These are phyloP conservation scores for Candida broadrunensis DNA, from an alignment of 805 yeast species.

Conservation along the genomic window DNA sequence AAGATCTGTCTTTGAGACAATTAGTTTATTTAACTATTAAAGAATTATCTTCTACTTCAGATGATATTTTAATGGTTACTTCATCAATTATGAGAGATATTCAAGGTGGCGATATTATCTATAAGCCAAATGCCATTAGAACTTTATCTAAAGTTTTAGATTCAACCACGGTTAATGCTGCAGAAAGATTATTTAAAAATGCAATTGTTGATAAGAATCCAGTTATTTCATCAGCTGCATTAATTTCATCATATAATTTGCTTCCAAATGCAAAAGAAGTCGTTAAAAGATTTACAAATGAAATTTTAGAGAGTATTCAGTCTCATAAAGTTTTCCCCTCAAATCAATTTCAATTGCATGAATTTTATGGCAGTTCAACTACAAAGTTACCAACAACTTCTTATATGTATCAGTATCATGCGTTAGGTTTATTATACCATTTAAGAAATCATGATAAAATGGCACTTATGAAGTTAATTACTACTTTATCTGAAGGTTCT, in stretches of 20 bases:
- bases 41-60: conserved; percentile 81
- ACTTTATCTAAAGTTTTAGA: conserved; percentile 88
- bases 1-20: conserved; percentile 83
- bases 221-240: conserved; percentile 87
- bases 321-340: conserved; percentile 55
- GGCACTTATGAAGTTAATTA: conserved; percentile 88
- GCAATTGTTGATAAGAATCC: conserved; percentile 92
- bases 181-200: conserved; percentile 88
- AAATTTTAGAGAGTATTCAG: conserved; percentile 85
- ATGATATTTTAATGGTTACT: conserved; percentile 96
- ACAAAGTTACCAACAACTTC: conserved; percentile 62
- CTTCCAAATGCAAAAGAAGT: conserved; percentile 88
- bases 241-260: conserved; percentile 85
- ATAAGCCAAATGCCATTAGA: conserved; percentile 93
- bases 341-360: conserved; percentile 50
- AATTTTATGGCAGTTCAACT: conserved; percentile 52
- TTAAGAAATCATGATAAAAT: conserved; percentile 88
- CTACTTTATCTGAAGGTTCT: conserved; percentile 62
- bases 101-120: conserved; percentile 80
- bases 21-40: conserved; percentile 91
- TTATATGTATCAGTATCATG: conserved; percentile 90
- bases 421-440: conserved; percentile 84
- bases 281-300: conserved; percentile 90
- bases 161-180: conserved; percentile 84
- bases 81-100: conserved; percentile 98